Percentiles rank a stretch among this genome's conserved stretches.
These are phyloP conservation scores for Saturnispora halmiae DNA, from an alignment of 805 yeast genomes.

Conservation along the genomic window DNA sequence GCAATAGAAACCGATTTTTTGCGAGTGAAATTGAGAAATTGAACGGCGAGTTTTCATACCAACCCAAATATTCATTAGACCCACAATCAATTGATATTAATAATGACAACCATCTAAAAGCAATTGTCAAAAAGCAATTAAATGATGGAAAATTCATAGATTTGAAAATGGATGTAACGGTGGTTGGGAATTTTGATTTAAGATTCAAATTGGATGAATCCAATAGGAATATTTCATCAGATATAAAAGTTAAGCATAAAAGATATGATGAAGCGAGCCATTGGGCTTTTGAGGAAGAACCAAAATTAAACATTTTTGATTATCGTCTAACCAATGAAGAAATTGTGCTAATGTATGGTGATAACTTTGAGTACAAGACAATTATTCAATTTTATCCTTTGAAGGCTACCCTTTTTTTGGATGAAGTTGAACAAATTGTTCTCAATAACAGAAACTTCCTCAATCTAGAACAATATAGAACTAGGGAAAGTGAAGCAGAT, in stretches of 20 bases:
- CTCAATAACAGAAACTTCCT: slow-evolving; percentile 64
- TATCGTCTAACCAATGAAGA: slow-evolving; percentile 19
- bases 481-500: slow-evolving; percentile 31
- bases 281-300: slow-evolving; percentile 42
- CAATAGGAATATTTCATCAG: slow-evolving; percentile 25
- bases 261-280: slow-evolving; percentile 53
- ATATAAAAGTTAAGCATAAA: slow-evolving; percentile 24
- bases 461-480: slow-evolving; percentile 77
- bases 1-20: slow-evolving; percentile 65
- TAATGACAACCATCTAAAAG: slow-evolving; percentile 32
- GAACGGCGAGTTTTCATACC: slow-evolving; percentile 20
- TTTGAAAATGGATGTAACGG: slow-evolving; percentile 49
- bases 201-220: slow-evolving; percentile 60
- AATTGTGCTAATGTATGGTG: slow-evolving; percentile 30
- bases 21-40: slow-evolving; percentile 33
- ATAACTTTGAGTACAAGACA: slow-evolving; percentile 30
- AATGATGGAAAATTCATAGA: slow-evolving; percentile 31
- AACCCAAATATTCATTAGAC: slow-evolving; percentile 36
- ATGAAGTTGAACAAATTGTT: slow-evolving; percentile 40
- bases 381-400: slow-evolving; percentile 41
- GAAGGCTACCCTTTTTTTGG: slow-evolving; percentile 37
- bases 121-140: slow-evolving; percentile 38
- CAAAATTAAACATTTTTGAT: slow-evolving; percentile 17
- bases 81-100: slow-evolving; percentile 25
- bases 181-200: slow-evolving; percentile 50